Evolutionary conservation across 2,329 filamentous ascomycete genomes (phyloP).

Genomic region (Verticillium tricorpus): DNA sequence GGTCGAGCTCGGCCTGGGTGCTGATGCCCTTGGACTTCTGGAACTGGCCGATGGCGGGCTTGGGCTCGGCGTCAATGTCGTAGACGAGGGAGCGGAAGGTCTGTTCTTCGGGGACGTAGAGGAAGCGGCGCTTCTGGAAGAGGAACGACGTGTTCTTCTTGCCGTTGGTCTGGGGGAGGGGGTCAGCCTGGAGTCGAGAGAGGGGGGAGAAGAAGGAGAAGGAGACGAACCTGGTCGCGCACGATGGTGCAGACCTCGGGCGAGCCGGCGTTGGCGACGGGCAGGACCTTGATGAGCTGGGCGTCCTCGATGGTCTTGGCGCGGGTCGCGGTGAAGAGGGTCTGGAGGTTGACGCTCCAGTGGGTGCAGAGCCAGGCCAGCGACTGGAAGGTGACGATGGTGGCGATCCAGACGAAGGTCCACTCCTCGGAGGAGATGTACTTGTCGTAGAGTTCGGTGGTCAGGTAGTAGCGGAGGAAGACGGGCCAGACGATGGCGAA

Average conservation of each 20-base stretch:
- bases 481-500: conserved; percentile 88
- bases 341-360: conserved; percentile 88
- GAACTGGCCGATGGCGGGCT: conserved; percentile 72
- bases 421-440: conserved; percentile 94
- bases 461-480: conserved; percentile 85
- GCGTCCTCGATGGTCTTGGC: conserved; percentile 69
- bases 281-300: conserved; percentile 86
- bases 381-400: conserved; percentile 82
- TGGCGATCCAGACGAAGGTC: conserved; percentile 92
- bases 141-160: conserved; percentile 81
- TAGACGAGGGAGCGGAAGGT: conserved; percentile 81
- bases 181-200: too few relatives aligned
- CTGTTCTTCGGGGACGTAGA: conserved; percentile 68
- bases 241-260: conserved; percentile 82
- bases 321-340: conserved; percentile 72
- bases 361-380: conserved; percentile 94
- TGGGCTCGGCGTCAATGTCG: conserved; percentile 78
- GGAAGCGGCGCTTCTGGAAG: conserved; percentile 96
- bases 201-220: neutral
- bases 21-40: conserved; percentile 75
- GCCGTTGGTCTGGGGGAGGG: conserved; percentile 52
- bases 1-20: conserved; percentile 69
- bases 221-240: conserved; percentile 58
- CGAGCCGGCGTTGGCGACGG: conserved; percentile 80
- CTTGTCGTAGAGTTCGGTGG: conserved; percentile 77